Evolutionary conservation across 83 land plant species (phyloP).

Genomic region (Thuja plicata): DNA sequence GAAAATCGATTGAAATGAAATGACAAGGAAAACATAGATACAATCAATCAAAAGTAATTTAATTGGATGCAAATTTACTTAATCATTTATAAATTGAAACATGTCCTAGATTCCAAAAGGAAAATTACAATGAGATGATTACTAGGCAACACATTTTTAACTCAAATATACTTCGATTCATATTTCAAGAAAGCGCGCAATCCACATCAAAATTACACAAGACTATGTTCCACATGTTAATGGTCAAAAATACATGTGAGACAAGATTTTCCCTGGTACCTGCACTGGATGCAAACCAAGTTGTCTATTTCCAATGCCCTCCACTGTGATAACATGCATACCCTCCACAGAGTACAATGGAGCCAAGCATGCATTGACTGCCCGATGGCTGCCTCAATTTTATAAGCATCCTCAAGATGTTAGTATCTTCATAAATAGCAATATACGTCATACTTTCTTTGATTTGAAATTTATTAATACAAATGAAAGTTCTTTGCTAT

Average conservation of each 20-base stretch:
- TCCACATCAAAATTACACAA: not conserved
- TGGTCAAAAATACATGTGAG: not conserved
- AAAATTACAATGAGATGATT: not conserved
- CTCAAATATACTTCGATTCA: not conserved
- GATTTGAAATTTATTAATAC: not conserved
- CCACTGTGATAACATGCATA: conserved; percentile 97
- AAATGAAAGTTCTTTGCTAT: not conserved
- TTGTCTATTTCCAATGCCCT: conserved; percentile 85
- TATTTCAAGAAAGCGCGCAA: not conserved
- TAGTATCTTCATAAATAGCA: not conserved
- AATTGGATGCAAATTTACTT: not conserved
- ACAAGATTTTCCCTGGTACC: conserved; percentile 35
- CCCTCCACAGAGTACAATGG: conserved; percentile 98
- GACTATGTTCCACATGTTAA: not conserved
- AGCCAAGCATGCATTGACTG: conserved; percentile 95
- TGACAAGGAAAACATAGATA: not conserved
- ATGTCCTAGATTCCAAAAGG: not conserved
- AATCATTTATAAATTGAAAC: not conserved
- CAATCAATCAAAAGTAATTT: not conserved
- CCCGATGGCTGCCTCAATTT: conserved; percentile 62
- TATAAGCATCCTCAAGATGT: not conserved
- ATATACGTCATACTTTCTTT: not conserved
- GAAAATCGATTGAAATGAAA: not conserved
- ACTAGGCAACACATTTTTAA: not conserved
- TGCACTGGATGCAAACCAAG: conserved; percentile 90